phyloP scores from a whole-genome alignment of 2,329 filamentous ascomycete species.

The Raffaelea albimanens region DNA sequence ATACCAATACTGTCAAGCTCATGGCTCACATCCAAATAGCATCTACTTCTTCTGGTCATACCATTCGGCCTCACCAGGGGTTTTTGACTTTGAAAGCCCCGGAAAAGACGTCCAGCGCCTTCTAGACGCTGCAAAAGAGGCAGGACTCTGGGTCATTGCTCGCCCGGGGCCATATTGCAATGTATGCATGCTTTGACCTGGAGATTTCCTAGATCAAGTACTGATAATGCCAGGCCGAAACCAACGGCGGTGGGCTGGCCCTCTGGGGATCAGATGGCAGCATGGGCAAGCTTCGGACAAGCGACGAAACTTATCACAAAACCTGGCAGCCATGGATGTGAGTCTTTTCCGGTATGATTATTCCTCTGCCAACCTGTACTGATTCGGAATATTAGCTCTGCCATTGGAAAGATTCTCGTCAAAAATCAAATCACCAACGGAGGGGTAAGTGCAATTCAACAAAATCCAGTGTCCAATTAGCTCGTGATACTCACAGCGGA shows the following conservation, averaged over 20 bases:
- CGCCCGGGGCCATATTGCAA: conserved; percentile 39
- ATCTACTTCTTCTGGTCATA: conserved; percentile 43
- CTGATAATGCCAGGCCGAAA: conserved; percentile 52
- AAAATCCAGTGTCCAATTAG: no score
- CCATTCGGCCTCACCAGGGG: conserved; percentile 58
- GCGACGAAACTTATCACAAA: conserved; percentile 49
- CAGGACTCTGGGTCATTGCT: conserved; percentile 70
- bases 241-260: conserved; percentile 67
- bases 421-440: conserved; percentile 74
- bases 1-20: no score
- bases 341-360: background rate
- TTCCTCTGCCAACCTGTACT: background rate
- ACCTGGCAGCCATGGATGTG: conserved; percentile 24
- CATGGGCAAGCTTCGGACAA: conserved; percentile 55
- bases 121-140: conserved; percentile 62
- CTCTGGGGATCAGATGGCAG: conserved; percentile 63
- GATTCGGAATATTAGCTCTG: conserved; percentile 22
- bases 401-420: conserved; percentile 58
- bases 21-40: conserved; percentile 7
- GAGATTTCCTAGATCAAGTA: conserved; percentile 17
- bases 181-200: conserved; percentile 2
- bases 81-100: conserved; percentile 52
- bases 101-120: conserved; percentile 57
- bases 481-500: no score
- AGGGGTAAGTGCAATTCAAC: conserved; percentile 31